Base-by-base conservation (phyloP, 352 stramenopile species). In the Globisporangium middletonii region DNA sequence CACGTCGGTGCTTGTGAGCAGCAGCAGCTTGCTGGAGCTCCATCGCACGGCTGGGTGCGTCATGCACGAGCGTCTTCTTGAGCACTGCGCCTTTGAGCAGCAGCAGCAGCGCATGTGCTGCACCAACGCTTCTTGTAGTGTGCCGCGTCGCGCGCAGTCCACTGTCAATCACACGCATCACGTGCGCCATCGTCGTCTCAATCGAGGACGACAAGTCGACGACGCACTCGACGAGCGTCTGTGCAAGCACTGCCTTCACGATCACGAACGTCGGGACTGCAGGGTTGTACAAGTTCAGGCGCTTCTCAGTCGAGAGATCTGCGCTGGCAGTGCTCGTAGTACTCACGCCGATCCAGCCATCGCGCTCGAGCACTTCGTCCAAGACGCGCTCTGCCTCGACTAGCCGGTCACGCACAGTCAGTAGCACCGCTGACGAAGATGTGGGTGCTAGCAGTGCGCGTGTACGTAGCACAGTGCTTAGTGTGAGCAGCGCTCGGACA, bases 311-410 rank as follows among this genome's bases (percentile, higher is more conserved):
- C 35, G 23, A 16, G n/a, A 6, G n/a, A 48, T 42, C 15, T 67
- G n/a, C 2, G 65, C 38, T 45, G 41, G 15, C n/a, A 5, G 15
- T 19, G 27, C 23, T 23, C 23, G 53, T 45, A 13, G 27, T 48
- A 1, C 30, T 30, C 38, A 75, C 58, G 3, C 82, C 78, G 35
- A 86, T 74, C 82, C 82, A 92, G 13, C 82, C 82, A 55, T 84
- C 69, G 12, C 71, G 68, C 33, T 72, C 59, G 33, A 92, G 55
- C 37, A 86, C 15, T 1, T 23, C 30, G 57, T 87, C 75, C 28
- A 92, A 33, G 5, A 70, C 57, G 1, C n/a, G 43, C 56, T 84
- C 67, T 1, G 76, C 79, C 61, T 83, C 68, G 28, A 51, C 52
- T n/a, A 80, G 59, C 9, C 55, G 56, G 3, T 69, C 53, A 33